Base-by-base conservation (phyloP, 129 eudicot genomes). In the Saussurea involucrata region DNA sequence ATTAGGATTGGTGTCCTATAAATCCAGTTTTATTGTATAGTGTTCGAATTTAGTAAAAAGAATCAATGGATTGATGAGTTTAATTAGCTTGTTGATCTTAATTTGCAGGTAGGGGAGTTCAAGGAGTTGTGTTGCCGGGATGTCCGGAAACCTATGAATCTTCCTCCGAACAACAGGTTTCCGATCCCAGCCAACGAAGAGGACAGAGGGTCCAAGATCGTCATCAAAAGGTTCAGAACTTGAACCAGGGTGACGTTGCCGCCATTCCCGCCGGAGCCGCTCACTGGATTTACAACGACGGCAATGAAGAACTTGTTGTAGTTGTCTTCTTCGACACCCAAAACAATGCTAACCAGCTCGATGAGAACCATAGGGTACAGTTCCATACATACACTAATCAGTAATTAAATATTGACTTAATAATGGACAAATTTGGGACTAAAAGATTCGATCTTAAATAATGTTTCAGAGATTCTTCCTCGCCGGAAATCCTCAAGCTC, bases 321-420 rank as follows among this genome's bases (percentile, higher is more conserved):
- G 86, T 86, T n/a, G 85, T 76, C 24, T 61, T 91, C 72, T 80
- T 79, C 36, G 85, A 91, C 78, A 55, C 79, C 40, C 24, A 76
- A 76, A 91, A 85, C 84, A 13, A 36, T 1, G 84, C 73, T n/a
- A 91, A 91, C 85, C 97, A 91, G 75, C 94, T 91, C 20, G 92
- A 91, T 69, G 69, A 36, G 29, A 36, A 34, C 66, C 84, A 77
- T 5, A 81, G 90, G 90, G 97, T 91, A 82, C 7, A 7, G 1
- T 49, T 49, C 1, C 60, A 46, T 46, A 46, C 20, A 5, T 46
- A 15, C 18, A 46, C 58, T 46, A 1, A 46, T 46, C 15, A 46
- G 20, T 20, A 21, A 5, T 33, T 55, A 31, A 3, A 21, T 46
- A 12, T 15, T 27, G 22, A 67, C 4, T 57, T 13, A 28, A n/a